Conservation (phyloP, 2,329 filamentous ascomycete species). For the Microdochium nivale region DNA sequence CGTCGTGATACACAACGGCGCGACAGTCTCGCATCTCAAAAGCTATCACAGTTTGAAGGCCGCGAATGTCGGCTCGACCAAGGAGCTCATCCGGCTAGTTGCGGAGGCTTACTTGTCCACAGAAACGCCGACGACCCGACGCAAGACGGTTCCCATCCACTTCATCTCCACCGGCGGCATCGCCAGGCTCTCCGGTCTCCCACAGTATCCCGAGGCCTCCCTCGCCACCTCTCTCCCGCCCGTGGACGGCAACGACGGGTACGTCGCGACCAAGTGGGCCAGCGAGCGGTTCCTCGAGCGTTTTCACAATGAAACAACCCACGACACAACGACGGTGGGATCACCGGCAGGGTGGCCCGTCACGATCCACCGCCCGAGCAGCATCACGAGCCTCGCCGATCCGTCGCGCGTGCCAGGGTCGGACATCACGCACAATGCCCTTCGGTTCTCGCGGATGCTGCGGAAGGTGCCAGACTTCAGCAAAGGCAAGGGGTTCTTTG, state of each 20-base stretch:
- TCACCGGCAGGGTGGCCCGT: neutral
- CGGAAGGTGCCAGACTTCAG: neutral
- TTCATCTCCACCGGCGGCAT: neutral
- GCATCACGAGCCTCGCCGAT: conserved; percentile 1
- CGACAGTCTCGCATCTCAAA: neutral
- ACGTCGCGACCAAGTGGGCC: conserved; percentile 23
- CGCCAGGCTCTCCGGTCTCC: neutral
- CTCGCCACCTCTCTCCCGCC: conserved; percentile 5
- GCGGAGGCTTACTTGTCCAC: neutral
- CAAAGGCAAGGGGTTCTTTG: neutral
- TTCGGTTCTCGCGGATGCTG: neutral
- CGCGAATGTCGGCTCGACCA: neutral
- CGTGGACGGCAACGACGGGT: conserved; percentile 18
- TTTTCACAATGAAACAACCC: too few species aligned
- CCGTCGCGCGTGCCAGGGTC: neutral
- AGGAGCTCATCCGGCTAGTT: neutral
- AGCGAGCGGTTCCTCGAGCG: conserved; percentile 23
- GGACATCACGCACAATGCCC: neutral
- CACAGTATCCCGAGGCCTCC: neutral
- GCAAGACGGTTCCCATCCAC: neutral
- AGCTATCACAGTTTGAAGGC: neutral
- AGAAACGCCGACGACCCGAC: neutral
- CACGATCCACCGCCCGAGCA: conserved; percentile 1
- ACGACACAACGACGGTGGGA: too few species aligned
- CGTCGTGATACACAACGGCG: neutral